Percentiles rank a stretch among this genome's conserved stretches.
phyloP scores from a whole-genome alignment of 768 basidiomycete species.

The Pulveroboletus frians region DNA sequence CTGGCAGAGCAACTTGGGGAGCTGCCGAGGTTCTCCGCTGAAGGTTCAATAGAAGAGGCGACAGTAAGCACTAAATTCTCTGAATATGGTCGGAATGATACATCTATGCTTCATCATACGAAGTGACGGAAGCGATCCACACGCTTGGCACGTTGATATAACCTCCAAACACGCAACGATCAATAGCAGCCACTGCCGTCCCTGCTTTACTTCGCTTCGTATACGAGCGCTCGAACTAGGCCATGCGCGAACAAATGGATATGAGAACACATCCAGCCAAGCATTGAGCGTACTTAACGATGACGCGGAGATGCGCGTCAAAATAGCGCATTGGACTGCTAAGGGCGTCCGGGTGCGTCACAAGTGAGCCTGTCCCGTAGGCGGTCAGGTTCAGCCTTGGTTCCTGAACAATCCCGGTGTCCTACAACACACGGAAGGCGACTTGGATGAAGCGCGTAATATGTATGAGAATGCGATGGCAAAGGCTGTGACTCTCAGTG shows the following conservation, averaged over 20 bases:
- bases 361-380: slow-evolving; percentile 54
- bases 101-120: slow-evolving; percentile 45
- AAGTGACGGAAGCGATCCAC: slow-evolving; percentile 80
- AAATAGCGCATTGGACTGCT: slow-evolving; percentile 73
- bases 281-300: slow-evolving; percentile 54
- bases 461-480: slow-evolving; percentile 75
- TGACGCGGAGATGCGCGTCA: slow-evolving; percentile 86
- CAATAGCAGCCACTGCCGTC: slow-evolving; percentile 81
- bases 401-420: slow-evolving; percentile 79
- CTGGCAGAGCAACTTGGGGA: slow-evolving; percentile 81
- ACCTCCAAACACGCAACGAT: slow-evolving; percentile 56
- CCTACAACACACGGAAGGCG: slow-evolving; percentile 65
- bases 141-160: slow-evolving; percentile 75
- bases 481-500: slow-evolving; percentile 41
- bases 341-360: slow-evolving; percentile 68
- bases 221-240: slow-evolving; percentile 68
- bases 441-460: slow-evolving; percentile 47
- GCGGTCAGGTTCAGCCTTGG: slow-evolving; percentile 53
- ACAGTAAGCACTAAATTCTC: slow-evolving; percentile 43
- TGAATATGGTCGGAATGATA: not conserved
- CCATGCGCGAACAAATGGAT: slow-evolving; percentile 44
- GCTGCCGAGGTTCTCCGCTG: slow-evolving; percentile 76
- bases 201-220: slow-evolving; percentile 89
- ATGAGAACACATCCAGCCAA: slow-evolving; percentile 28
- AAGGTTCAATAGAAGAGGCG: slow-evolving; percentile 60